Base-by-base conservation (phyloP, 2,329 filamentous ascomycete genomes). In the Tolypocladium nubicola region DNA sequence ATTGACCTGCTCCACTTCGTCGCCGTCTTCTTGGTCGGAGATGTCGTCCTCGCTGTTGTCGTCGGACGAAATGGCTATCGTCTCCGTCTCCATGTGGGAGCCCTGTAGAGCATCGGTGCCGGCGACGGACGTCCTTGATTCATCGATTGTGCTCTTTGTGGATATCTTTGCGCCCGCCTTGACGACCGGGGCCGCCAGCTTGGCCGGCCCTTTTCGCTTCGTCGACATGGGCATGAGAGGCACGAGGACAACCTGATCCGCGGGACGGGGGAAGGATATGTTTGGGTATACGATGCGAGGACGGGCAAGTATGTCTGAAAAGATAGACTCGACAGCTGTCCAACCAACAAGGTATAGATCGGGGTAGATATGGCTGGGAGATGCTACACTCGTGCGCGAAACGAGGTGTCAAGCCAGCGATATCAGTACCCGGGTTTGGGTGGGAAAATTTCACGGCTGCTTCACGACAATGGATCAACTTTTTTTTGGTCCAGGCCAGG, bases 61-160 rank as follows among this genome's bases (percentile, higher is more conserved):
- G 64, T 82, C 82, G 60, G 81, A 84, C 4, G 81, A 82, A 53
- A 85, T 82, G 59, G 82, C 79, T 67, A 83, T 80, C 54, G 77
- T 70, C 57, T 79, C 75, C 54, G 77, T 70, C 57, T 79, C 75
- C 56, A 68, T 64, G 54, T 67, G 69, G 54, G 70, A 68, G 56
- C 70, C 66, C 54, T 73, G 70, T 45, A 75, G 66, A 47, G 70
- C 67, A 33, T 74, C 73, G 49, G 75, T 66, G 54, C 67, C 70
- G 21, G 79, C 76, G 33, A 86, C 79, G 37, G 80, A 73, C 16
- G 82, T 75, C 63, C 75, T 78, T n/a, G 78, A 76, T 67, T 87
- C 83, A 68, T 85, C 79, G 59, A 86, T 77, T 57, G 73, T 76
- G 47, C 73, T 70, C 66, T 78, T 82, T 52, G 73, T 70, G 3